A percentile compares a stretch with the other conserved stretches of the same genome.
These are phyloP conservation scores for Penicillium decumbens DNA, from an alignment of 2,329 filamentous ascomycete genomes.

Conservation along the genomic window DNA sequence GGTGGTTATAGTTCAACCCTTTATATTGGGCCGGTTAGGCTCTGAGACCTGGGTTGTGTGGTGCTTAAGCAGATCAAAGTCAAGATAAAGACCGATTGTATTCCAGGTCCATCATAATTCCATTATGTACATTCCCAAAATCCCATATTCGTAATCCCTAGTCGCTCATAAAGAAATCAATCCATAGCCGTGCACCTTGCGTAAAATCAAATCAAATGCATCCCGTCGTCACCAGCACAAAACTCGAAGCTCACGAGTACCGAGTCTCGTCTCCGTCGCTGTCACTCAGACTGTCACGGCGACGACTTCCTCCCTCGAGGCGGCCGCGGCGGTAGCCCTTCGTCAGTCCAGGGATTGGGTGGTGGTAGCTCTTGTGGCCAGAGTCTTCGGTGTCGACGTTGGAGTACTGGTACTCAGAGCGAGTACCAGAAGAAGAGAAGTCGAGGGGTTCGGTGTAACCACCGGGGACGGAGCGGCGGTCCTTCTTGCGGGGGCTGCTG, in stretches of 20 bases:
- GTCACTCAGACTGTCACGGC: slow-evolving; percentile 53
- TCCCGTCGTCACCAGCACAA: not conserved
- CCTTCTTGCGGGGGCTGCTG: slow-evolving; percentile 36
- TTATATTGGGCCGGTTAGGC: too few relatives aligned
- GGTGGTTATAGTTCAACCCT: too few relatives aligned
- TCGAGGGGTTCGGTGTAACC: slow-evolving; percentile 45
- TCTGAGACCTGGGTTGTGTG: too few relatives aligned
- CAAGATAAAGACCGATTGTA: not conserved
- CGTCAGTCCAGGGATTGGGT: slow-evolving; percentile 53
- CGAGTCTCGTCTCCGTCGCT: slow-evolving; percentile 44
- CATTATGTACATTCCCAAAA: slow-evolving; percentile 13
- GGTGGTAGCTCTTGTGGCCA: slow-evolving; percentile 54
- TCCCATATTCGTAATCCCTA: slow-evolving; percentile 8
- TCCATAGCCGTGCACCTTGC: not conserved
- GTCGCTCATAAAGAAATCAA: slow-evolving; percentile 3
- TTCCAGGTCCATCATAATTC: not conserved
- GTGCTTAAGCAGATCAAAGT: not conserved
- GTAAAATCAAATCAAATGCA: not conserved
- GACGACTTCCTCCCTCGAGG: slow-evolving; percentile 23
- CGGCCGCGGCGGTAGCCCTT: slow-evolving; percentile 40
- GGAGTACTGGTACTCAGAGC: slow-evolving; percentile 41
- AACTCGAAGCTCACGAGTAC: slow-evolving; percentile 18
- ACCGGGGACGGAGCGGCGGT: slow-evolving; percentile 34
- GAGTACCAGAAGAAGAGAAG: slow-evolving; percentile 37
- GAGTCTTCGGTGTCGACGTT: slow-evolving; percentile 41